Conservation (phyloP, 192 early-diverging fungal genomes). For the Bifiguratus adelaidae region DNA sequence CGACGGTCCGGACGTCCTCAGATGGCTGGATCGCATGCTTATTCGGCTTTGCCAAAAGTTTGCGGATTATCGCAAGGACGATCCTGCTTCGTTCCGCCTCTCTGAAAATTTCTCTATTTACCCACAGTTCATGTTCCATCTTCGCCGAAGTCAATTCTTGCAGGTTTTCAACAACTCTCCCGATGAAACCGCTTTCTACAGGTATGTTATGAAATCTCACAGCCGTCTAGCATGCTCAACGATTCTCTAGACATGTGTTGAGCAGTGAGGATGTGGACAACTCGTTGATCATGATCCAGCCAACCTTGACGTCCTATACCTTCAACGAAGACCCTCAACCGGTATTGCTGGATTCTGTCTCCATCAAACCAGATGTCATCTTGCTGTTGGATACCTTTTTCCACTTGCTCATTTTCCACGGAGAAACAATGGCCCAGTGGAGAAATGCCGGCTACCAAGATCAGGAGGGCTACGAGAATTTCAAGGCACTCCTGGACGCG, state of each 20-base stretch:
- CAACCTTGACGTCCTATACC: constrained; percentile 86
- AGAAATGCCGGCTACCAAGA: constrained; percentile 94
- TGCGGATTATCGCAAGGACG: constrained; percentile 93
- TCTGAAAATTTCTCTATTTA: constrained; percentile 94
- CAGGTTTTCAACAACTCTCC: constrained; percentile 99
- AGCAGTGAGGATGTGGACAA: constrained; percentile 95
- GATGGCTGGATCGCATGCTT: constrained; percentile 97
- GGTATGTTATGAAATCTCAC: constrained; percentile 27
- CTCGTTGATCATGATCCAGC: constrained; percentile 99
- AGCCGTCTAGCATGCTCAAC: background rate
- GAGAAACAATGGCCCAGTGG: constrained; percentile 95
- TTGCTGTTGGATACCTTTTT: constrained; percentile 97
- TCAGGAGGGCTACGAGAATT: constrained; percentile 87
- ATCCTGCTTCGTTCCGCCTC: constrained; percentile 84
- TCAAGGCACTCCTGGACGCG: constrained; percentile 84
- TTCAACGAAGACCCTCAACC: constrained; percentile 83
- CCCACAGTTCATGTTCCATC: constrained; percentile 99
- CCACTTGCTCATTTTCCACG: constrained; percentile 99
- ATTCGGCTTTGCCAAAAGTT: constrained; percentile 98
- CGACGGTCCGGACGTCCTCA: constrained; percentile 91
- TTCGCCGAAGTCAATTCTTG: constrained; percentile 92
- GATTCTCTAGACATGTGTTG: constrained; percentile 62
- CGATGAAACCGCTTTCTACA: constrained; percentile 90
- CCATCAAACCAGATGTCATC: constrained; percentile 90
- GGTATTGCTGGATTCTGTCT: constrained; percentile 94